A percentile compares a stretch with the other conserved stretches of the same genome.
Evolutionary conservation across 2,329 filamentous ascomycete genomes (phyloP).

Genomic region (Neoscytalidium dimidiatum): DNA sequence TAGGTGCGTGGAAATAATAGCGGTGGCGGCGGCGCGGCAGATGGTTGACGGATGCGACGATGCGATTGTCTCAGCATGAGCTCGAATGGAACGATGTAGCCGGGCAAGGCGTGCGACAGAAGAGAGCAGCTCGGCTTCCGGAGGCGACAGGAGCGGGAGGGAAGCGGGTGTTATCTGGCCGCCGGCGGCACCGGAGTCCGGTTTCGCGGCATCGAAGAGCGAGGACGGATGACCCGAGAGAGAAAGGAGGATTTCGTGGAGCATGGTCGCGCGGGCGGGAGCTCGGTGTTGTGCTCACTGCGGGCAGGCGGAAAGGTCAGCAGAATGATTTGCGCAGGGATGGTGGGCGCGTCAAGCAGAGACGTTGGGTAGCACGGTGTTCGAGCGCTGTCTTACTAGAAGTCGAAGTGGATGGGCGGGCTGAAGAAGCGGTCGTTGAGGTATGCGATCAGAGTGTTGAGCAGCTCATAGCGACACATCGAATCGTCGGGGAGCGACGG

Average conservation of each 20-base stretch:
- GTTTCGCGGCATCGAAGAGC: constrained; percentile 64
- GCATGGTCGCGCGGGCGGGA: constrained; percentile 59
- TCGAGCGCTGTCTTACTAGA: constrained; percentile 7
- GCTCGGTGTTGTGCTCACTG: constrained; percentile 19
- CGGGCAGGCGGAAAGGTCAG: constrained; percentile 3
- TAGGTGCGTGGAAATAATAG: constrained; percentile 74
- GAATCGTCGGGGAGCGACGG: constrained; percentile 10
- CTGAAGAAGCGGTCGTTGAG: constrained; percentile 27
- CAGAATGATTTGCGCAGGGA: not conserved
- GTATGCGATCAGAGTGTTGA: constrained; percentile 35
- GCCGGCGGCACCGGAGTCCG: constrained; percentile 17
- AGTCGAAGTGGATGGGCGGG: constrained; percentile 19
- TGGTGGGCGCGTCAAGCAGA: constrained; percentile 22
- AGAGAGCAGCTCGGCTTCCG: constrained; percentile 79
- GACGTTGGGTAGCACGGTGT: constrained; percentile 1
- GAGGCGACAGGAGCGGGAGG: constrained; percentile 64
- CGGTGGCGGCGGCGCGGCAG: constrained; percentile 82
- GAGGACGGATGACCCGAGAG: constrained; percentile 92
- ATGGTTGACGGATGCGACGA: constrained; percentile 75
- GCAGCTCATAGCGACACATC: constrained; percentile 41
- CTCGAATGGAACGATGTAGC: constrained; percentile 72
- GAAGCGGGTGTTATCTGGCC: constrained; percentile 15
- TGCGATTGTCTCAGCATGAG: constrained; percentile 66
- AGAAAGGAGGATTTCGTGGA: constrained; percentile 97
- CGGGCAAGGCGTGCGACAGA: constrained; percentile 76